Evolutionary conservation across 2,329 filamentous ascomycete species (phyloP), one percentile per base, ranked within the genome.

Genomic region (Paecilomyces sp.): DNA sequence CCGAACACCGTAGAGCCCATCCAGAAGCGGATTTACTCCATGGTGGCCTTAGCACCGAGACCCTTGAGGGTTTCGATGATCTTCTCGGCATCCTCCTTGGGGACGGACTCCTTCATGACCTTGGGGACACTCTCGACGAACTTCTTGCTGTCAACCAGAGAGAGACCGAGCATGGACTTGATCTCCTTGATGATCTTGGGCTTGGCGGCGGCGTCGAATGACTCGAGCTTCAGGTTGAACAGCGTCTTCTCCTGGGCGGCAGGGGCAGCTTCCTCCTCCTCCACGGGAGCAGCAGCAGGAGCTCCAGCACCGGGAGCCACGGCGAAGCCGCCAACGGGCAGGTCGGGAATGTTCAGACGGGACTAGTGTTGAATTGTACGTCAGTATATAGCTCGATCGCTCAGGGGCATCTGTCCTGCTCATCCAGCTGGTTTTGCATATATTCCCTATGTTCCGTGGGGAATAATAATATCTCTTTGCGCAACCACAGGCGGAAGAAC

Each of bases 131-230:
- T 91, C 84, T 99, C 94, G 66, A 99, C 94, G 72, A 99, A 99
- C 83, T 99, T 99, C 89, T 99, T 99, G 81, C 91, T 96, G 79
- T 99, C 94, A 68, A 99, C 95, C 81, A 99, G 84, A 75, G 90
- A 95, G 74, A 99, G 80, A 52, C 94, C 94, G 62, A 99, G 82
- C 86, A 99, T 84, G 72, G 86, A 88, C 87, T 99, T 99, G 81
- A 99, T 85, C 83, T 99, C 94, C 86, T 99, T 99, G 85, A 99
- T 99, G 71, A 99, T 83, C 89, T 99, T 99, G 71, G 95, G 92
- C 84, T 99, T 99, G 65, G 93, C 81, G 56, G 80, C 83, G 30
- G 92, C 83, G 57, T 99, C 95, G 75, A 97, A 95, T 36, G 88
- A 89, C 77, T 90, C 84, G 64, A 99, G 87, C 82, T 97, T 97